Evolutionary conservation across 2,329 filamentous ascomycete species (phyloP), one percentile per base, ranked within the genome.

Genomic region (Colletotrichum spaethianum): DNA sequence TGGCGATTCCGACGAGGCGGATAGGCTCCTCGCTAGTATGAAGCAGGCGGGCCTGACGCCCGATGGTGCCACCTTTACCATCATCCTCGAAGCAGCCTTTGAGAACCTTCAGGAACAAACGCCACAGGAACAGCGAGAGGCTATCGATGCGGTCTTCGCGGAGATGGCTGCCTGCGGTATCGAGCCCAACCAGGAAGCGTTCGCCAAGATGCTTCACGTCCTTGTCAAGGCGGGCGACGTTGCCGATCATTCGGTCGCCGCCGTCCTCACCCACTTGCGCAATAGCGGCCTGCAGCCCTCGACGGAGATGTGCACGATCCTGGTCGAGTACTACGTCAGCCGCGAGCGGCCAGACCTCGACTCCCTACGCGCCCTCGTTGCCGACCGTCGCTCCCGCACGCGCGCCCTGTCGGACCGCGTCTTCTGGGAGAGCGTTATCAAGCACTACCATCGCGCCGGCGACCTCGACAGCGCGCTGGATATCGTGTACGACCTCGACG

Each of bases 261-360:
- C 86, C 1, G 86, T 96, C 9, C 85, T 94, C 53, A 81, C 84
- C 1, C 89, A 92, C 79, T 93, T 96, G 87, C 82, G 83, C 62
- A 75, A 77, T 7, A 82, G 85, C 31, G 86, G 87, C 26, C 77
- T 92, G 53, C 79, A 86, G 59, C 86, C 90, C 2, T 89, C 88
- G 4, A 81, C 89, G 1, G 88, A 94, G 75, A 93, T 94, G 77
- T 93, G 93, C 83, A 95, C 93, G 31, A 93, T 92, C 77, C 87
- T 96, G 26, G 84, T 93, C 56, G 88, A 92, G 56, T 86, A 93
- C 78, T 92, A 92, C 78, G 92, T 95, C 78, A 77, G 84, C 11
- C 86, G 85, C 62, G 73, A 82, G 1, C 89, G 90, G 2, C 90
- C 91, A 0, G 86, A 93, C 75, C 82, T 93, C 38, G 80, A 82